Conservation (phyloP, 768 basidiomycete species). For the Lactarius vividus region DNA sequence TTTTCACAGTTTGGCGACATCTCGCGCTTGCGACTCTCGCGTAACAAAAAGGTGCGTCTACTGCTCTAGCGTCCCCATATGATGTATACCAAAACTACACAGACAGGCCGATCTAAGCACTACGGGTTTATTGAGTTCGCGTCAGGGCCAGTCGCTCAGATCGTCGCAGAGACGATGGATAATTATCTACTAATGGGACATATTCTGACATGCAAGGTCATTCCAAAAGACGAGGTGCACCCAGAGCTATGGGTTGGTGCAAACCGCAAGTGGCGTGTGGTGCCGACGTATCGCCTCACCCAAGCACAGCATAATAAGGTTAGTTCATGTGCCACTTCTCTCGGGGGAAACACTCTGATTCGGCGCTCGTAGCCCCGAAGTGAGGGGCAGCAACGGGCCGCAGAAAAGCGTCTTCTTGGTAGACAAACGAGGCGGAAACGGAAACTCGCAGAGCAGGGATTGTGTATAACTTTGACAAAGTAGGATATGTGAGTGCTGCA, state of each 20-base stretch:
- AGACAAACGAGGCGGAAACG: slow-evolving; percentile 75
- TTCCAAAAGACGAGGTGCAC: slow-evolving; percentile 88
- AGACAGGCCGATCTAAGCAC: slow-evolving; percentile 97
- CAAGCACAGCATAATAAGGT: slow-evolving; percentile 85
- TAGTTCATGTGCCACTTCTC: slow-evolving; percentile 3
- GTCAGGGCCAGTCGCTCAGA: slow-evolving; percentile 84
- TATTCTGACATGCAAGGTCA: slow-evolving; percentile 84
- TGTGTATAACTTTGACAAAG: slow-evolving; percentile 78
- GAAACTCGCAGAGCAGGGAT: slow-evolving; percentile 82
- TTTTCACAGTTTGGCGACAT: slow-evolving; percentile 94
- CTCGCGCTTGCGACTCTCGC: slow-evolving; percentile 81
- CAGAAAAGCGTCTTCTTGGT: slow-evolving; percentile 66
- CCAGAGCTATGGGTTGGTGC: slow-evolving; percentile 97
- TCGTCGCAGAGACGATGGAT: slow-evolving; percentile 98
- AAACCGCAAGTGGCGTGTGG: slow-evolving; percentile 81
- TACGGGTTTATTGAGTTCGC: slow-evolving; percentile 96
- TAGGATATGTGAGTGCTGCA: slow-evolving; percentile 68
- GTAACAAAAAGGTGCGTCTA: slow-evolving; percentile 79
- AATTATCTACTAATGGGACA: slow-evolving; percentile 96
- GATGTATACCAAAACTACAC: not conserved
- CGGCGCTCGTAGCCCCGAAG: slow-evolving; percentile 60
- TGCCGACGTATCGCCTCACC: slow-evolving; percentile 71
- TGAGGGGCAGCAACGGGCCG: slow-evolving; percentile 60
- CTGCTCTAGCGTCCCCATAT: not conserved
- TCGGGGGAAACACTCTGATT: not conserved